Conservation (phyloP, 768 basidiomycete species). For the Suillus weaverae region DNA sequence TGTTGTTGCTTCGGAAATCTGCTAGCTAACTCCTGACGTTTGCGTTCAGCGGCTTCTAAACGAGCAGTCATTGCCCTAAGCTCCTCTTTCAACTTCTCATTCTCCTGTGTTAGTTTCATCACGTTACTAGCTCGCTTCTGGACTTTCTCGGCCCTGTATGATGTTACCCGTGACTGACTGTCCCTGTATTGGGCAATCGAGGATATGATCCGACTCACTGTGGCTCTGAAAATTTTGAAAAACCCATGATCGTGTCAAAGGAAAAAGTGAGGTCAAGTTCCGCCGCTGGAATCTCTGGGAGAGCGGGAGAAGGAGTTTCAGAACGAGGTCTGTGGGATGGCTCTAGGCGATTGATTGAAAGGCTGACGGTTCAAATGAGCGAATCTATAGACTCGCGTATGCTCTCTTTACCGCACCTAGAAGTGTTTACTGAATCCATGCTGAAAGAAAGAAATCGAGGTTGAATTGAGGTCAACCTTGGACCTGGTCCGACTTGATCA, state of each 20-base stretch:
- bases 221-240: constrained; percentile 21
- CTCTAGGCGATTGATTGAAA: constrained; percentile 19
- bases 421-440: constrained; percentile 25
- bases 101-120: constrained; percentile 73
- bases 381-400: constrained; percentile 2
- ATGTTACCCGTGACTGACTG: constrained; percentile 33
- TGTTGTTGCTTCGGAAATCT: constrained; percentile 31
- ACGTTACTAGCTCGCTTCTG: constrained; percentile 80
- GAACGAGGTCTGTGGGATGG: constrained; percentile 18
- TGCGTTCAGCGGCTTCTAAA: constrained; percentile 72
- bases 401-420: constrained; percentile 24
- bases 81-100: constrained; percentile 75
- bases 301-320: constrained; percentile 31
- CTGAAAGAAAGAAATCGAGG: too few species aligned
- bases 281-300: constrained; percentile 54
- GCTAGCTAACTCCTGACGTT: constrained; percentile 45
- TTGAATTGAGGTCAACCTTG: neutral
- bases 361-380: constrained; percentile 27
- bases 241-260: constrained; percentile 43
- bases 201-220: constrained; percentile 47
- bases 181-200: constrained; percentile 24
- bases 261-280: constrained; percentile 47
- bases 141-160: constrained; percentile 35
- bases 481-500: neutral
- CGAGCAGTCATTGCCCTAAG: constrained; percentile 73